A percentile compares a stretch with the other conserved stretches of the same genome.
phyloP scores from a whole-genome alignment of 257 asterid species.

The Jasminum sambac region DNA sequence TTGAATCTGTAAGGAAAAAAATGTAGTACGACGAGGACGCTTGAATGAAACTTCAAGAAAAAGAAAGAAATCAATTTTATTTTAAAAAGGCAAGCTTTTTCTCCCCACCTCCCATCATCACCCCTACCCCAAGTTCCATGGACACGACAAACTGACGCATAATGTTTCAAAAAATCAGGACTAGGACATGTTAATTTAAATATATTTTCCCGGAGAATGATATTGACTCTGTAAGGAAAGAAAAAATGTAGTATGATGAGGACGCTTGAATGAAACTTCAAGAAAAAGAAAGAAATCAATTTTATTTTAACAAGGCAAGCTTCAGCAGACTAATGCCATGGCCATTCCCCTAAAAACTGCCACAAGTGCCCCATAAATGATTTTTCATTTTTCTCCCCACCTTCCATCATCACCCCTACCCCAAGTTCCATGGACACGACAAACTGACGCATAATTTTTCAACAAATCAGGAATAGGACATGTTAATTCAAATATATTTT shows the following conservation, averaged over 20 bases:
- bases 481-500: background rate
- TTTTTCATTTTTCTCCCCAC: background rate
- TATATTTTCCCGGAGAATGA: slow-evolving; percentile 80
- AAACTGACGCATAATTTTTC: too few relatives aligned
- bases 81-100: background rate
- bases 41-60: slow-evolving; percentile 6
- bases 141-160: too few relatives aligned
- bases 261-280: slow-evolving; percentile 6
- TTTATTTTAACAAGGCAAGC: background rate
- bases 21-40: slow-evolving; percentile 2
- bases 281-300: background rate
- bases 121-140: too few relatives aligned
- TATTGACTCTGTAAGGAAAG: slow-evolving; percentile 61
- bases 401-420: background rate
- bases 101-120: background rate
- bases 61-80: background rate
- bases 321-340: background rate
- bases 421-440: too few relatives aligned
- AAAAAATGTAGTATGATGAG: slow-evolving; percentile 9
- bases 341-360: too few relatives aligned
- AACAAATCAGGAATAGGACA: background rate
- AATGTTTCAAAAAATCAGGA: background rate
- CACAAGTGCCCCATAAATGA: too few relatives aligned
- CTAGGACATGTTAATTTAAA: background rate
- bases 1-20: slow-evolving; percentile 53